phyloP scores from a whole-genome alignment of 192 early-diverging fungal species.

The Podila verticillata region DNA sequence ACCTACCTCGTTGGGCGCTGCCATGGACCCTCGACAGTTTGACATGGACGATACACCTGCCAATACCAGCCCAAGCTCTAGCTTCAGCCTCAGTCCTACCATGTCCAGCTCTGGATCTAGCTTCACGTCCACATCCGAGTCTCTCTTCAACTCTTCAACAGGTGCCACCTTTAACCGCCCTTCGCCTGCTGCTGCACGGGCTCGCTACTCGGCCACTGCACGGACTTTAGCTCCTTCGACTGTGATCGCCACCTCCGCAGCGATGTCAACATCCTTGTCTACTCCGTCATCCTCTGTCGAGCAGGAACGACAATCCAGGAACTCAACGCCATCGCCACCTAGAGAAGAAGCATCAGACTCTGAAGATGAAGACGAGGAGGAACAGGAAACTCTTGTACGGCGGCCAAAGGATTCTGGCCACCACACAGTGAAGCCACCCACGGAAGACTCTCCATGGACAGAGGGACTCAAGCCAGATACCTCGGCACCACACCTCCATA shows the following conservation, averaged over 20 bases:
- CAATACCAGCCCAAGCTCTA: background rate
- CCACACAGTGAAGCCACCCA: background rate
- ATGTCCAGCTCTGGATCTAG: slow-evolving; percentile 1
- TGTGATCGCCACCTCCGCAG: background rate
- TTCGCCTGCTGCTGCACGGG: background rate
- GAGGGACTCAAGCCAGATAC: no score
- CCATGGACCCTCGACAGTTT: slow-evolving; percentile 48
- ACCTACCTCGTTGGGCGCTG: slow-evolving; percentile 21
- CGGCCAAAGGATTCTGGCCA: background rate
- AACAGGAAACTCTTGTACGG: background rate
- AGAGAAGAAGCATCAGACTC: background rate
- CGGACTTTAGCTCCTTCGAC: background rate
- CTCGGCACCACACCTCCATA: background rate
- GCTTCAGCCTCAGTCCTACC: background rate
- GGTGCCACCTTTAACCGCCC: slow-evolving; percentile 5
- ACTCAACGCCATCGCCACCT: background rate
- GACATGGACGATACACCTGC: slow-evolving; percentile 1
- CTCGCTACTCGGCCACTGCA: background rate
- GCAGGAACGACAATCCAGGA: background rate
- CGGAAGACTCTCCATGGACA: no score
- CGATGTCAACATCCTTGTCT: background rate
- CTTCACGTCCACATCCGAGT: background rate
- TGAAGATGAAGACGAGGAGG: background rate
- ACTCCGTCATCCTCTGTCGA: background rate
- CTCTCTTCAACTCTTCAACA: slow-evolving; percentile 22